A percentile compares a stretch with the other conserved stretches of the same genome.
phyloP scores from a whole-genome alignment of 2,329 filamentous ascomycete species.

The Capronia epimyces region DNA sequence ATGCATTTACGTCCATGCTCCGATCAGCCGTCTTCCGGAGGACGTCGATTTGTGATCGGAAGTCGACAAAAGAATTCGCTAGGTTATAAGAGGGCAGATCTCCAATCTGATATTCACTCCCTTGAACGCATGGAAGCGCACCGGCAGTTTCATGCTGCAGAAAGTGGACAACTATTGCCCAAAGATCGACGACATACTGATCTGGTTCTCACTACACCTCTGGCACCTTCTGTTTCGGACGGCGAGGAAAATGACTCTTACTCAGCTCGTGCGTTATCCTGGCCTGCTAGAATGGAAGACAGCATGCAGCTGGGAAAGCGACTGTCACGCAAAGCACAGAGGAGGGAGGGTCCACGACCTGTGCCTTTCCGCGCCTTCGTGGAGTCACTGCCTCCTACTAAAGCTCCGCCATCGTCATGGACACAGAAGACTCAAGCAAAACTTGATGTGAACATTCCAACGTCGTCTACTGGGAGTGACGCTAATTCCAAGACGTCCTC shows the following conservation, averaged over 20 bases:
- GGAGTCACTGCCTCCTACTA: slow-evolving; percentile 19
- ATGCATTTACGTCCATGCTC: slow-evolving; percentile 11
- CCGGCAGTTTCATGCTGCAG: slow-evolving; percentile 27
- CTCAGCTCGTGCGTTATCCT: slow-evolving; percentile 19
- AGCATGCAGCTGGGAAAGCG: slow-evolving; percentile 20
- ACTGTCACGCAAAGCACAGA: slow-evolving; percentile 18
- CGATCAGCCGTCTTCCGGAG: slow-evolving; percentile 6
- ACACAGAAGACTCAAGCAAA: slow-evolving; percentile 25
- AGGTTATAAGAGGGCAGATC: slow-evolving; percentile 6
- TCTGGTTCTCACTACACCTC: slow-evolving; percentile 6
- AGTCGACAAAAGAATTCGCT: slow-evolving; percentile 5
- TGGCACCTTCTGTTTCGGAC: slow-evolving; percentile 21
- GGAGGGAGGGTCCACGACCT: slow-evolving; percentile 17
- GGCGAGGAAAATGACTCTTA: slow-evolving; percentile 16
- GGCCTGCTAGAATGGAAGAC: slow-evolving; percentile 18
- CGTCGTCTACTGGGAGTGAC: slow-evolving; percentile 15
- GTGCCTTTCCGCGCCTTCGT: slow-evolving; percentile 26
- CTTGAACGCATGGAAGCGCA: slow-evolving; percentile 28
- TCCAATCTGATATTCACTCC: slow-evolving; percentile 16
- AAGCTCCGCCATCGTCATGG: slow-evolving; percentile 25
- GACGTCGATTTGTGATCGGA: slow-evolving; percentile 21
- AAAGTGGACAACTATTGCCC: slow-evolving; percentile 25
- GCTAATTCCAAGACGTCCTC: slow-evolving; percentile 17
- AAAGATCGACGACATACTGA: slow-evolving; percentile 16
- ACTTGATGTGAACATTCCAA: slow-evolving; percentile 18